Base-by-base conservation (phyloP, 495 filamentous ascomycete species). In the Amniculicola lignicola region DNA sequence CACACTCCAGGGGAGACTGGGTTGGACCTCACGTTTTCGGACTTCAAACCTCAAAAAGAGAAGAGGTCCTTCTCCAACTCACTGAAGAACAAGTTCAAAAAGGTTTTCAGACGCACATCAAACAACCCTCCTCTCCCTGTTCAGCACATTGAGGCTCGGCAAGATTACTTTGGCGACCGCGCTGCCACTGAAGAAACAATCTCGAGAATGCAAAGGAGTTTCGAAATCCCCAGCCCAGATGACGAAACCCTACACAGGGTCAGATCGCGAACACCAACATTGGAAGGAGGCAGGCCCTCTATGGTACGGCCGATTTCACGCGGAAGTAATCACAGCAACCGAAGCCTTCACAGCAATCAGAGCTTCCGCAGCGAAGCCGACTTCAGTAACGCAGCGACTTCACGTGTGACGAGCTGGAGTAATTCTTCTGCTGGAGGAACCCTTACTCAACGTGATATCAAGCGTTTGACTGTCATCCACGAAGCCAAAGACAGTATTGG, bases 401-500 rank as follows among this genome's bases (percentile, higher is more conserved):
- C 53, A 15, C 57, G 57, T 18, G 62, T 65, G 12, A 57, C 57
- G 0, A 61, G 52, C 35, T 65, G 62, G 62, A 46, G 22, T 23
- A 54, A 27, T 43, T 65, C 62, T 18, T 54, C 57, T 28, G 52
- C 43, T 15, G 31, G 42, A n/a, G 44, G 49, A 11, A 61, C 52
- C 11, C 23, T 61, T 28, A 51, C 51, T 5, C 48, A 51, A 15
- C 43, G 50, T 15, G 57, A 55, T 18, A 49, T 46, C 22, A 65
- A 65, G 38, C 62, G 62, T 7, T 21, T 65, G 37, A 57, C 62
- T n/a, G 53, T 61, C 21, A 61, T 65, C 22, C 57, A 61, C 27
- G 62, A 65, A 50, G 57, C 51, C n/a, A 59, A 60, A n/a, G 51
- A 54, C 15, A 64, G 61, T 27, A 64, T 59, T 15, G 33, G 51